A percentile compares a stretch with the other conserved stretches of the same genome.
Conservation (phyloP, 2,329 filamentous ascomycete species). For the Lasiodiplodia sp. region DNA sequence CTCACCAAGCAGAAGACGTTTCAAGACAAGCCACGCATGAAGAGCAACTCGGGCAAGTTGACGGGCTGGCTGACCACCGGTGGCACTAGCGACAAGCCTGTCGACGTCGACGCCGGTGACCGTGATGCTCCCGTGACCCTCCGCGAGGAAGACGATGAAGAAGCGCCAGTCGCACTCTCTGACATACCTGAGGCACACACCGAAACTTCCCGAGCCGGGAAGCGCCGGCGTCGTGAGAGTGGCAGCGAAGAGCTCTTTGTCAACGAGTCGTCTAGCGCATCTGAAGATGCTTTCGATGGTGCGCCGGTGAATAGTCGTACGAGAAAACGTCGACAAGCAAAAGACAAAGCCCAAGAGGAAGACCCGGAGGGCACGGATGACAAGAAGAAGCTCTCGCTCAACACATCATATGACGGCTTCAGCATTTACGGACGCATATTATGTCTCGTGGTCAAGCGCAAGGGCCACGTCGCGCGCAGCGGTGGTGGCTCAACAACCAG, state of each 20-base stretch:
- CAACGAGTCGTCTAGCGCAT: conserved; percentile 37
- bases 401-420: conserved; percentile 92
- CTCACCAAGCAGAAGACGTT: conserved; percentile 84
- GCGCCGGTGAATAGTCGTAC: conserved; percentile 11
- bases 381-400: conserved; percentile 89
- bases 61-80: conserved; percentile 54
- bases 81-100: conserved; percentile 49
- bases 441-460: conserved; percentile 85
- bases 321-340: conserved; percentile 35
- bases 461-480: conserved; percentile 46
- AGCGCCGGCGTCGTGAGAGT: conserved; percentile 33
- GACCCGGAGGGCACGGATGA: conserved; percentile 71
- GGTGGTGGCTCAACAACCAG: conserved; percentile 29
- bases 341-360: conserved; percentile 25
- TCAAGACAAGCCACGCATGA: conserved; percentile 51
- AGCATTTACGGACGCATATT: conserved; percentile 93
- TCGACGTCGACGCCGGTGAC: conserved; percentile 51
- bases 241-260: conserved; percentile 44
- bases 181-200: conserved; percentile 62
- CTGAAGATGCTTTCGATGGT: conserved; percentile 38
- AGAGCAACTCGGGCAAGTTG: conserved; percentile 55
- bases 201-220: conserved; percentile 35
- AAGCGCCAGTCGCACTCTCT: conserved; percentile 57
- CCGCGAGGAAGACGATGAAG: conserved; percentile 65
- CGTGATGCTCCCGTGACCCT: conserved; percentile 54